Evolutionary conservation across 306 rosid species (phyloP), one percentile per base, ranked within the genome.

Genomic region (Fragaria iinumae): DNA sequence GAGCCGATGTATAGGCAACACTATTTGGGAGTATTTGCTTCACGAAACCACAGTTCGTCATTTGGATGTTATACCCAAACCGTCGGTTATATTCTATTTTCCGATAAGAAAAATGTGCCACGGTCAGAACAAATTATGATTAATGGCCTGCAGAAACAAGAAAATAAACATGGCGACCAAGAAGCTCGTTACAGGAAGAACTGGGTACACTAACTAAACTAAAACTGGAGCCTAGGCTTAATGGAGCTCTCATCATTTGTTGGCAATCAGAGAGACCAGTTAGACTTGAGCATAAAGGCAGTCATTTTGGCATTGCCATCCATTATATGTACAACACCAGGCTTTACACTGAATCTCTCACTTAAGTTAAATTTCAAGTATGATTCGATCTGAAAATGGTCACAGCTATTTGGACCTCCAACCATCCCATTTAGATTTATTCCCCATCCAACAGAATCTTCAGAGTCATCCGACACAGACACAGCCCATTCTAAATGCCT

Each of bases 371-470:
- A 70, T 77, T 89, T 95, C 43, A 92, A 67, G 82, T 88, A 89
- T 48, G 92, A 86, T 75, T 95, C 97, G 49, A 81, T 85, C 85
- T 87, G 94, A 81, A 95, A 84, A 80, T 83, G 98, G 39, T 87
- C 84, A 39, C 71, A 67, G 2, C 48, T 75, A 34, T 63, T 70
- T 43, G 88, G 83, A 77, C 83, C 85, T 74, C 86, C 87, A 73
- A 69, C 34, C 62, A 79, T 78, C 67, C 97, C 97, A 50, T 88
- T 81, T 25, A 95, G 80, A 80, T 83, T 83, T 71, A 88, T 74
- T 77, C 92, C 99, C 97, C 97, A 95, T 53, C 99, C 97, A 62
- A 87, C 77, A 34, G 89, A 83, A 82, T 92, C 92, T 80, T 89
- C 96, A 59, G 84, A 87, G 75, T 80, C 89, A 81, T 95, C 97